phyloP scores from a whole-genome alignment of 352 stramenopile species.

The Elongisporangium anandrum region DNA sequence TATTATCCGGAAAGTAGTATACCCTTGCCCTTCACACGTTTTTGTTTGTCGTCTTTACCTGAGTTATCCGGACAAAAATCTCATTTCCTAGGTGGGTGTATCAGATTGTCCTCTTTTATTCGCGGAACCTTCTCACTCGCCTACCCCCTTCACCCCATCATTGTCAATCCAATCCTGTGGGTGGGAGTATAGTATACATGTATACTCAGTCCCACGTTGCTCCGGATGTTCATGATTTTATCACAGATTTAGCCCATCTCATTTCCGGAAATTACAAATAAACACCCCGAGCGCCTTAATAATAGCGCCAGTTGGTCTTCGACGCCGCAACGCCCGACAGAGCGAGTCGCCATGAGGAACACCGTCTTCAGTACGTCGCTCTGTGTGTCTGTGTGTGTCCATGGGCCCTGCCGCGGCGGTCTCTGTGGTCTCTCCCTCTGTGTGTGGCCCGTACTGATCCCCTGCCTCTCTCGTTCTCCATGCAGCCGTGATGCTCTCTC shows the following conservation, averaged over 20 bases:
- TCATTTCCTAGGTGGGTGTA: not conserved
- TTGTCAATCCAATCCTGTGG: not conserved
- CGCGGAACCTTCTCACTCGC: not conserved
- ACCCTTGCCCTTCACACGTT: not conserved
- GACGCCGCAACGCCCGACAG: not conserved
- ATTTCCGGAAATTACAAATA: not conserved
- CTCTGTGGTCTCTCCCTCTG: constrained; percentile 1
- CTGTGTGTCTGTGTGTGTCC: not conserved
- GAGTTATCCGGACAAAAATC: not conserved
- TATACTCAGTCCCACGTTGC: not conserved
- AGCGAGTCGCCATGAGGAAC: constrained; percentile 48
- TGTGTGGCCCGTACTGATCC: not conserved
- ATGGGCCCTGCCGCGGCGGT: not conserved
- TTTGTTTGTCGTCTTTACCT: not conserved
- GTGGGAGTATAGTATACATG: not conserved
- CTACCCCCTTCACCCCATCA: not conserved
- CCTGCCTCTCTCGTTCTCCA: not conserved
- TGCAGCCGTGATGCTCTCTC: constrained; percentile 72
- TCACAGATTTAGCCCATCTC: not conserved
- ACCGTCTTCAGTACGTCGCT: constrained; percentile 58
- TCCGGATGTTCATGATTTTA: not conserved
- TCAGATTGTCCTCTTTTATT: not conserved
- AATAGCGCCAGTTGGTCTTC: not conserved
- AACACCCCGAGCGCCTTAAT: not conserved
- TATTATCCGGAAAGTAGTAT: not conserved